A percentile compares a stretch with the other conserved stretches of the same genome.
phyloP scores from a whole-genome alignment of 495 filamentous ascomycete species.

The Aspergillus asperescens region DNA sequence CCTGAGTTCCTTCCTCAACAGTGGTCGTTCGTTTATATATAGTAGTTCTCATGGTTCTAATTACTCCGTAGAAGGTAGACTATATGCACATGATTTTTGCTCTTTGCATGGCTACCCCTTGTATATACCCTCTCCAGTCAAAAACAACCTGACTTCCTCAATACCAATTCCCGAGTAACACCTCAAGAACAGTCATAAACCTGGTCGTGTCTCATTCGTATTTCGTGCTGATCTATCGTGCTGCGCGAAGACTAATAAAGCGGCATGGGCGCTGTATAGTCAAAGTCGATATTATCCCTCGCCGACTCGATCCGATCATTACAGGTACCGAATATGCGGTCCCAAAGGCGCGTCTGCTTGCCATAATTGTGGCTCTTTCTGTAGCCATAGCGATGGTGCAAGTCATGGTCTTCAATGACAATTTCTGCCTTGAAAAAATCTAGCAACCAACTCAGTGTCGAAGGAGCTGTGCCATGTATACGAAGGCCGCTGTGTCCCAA shows the following conservation, averaged over 20 bases:
- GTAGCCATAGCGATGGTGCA: constrained; percentile 44
- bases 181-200: neutral
- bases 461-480: constrained; percentile 31
- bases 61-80: no score
- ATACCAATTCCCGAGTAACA: neutral
- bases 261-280: constrained; percentile 22
- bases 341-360: constrained; percentile 42
- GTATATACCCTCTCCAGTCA: neutral
- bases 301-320: constrained; percentile 33
- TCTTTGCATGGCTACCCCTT: no score
- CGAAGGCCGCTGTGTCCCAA: constrained; percentile 38
- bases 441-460: constrained; percentile 35
- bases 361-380: constrained; percentile 43
- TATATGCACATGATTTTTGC: no score
- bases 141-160: neutral
- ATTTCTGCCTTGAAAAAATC: constrained; percentile 32
- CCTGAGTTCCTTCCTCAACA: no score
- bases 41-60: no score
- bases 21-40: no score
- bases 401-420: constrained; percentile 42
- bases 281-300: constrained; percentile 35
- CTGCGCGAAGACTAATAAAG: constrained; percentile 26
- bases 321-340: constrained; percentile 38
- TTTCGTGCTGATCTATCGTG: constrained; percentile 28
- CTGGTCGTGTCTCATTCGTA: neutral